Base-by-base conservation (phyloP, 2,329 filamentous ascomycete genomes). In the Neofusicoccum umdonicola region DNA sequence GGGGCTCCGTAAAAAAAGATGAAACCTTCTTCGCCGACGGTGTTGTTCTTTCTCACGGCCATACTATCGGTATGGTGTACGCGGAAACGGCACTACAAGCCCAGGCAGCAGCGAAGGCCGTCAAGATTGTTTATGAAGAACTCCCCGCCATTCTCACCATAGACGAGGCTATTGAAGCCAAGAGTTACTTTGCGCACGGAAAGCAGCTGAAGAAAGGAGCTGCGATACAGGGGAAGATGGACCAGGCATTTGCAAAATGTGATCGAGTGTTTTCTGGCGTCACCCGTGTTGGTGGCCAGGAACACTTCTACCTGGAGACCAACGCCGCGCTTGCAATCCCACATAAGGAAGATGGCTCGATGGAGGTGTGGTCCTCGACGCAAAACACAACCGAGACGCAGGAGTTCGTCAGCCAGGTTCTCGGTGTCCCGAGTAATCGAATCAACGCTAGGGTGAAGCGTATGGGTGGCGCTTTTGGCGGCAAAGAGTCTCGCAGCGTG, bases 241-340 rank as follows among this genome's bases (percentile, higher is more conserved):
- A 93, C 45, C 85, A 88, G 62, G 91, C 89, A 0, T 96, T 97
- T 73, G 82, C 86, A 63, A 83, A 88, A 7, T 91, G 87, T 2
- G 93, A 97, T 70, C 85, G 92, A 71, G 83, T 96, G 2, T 93
- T 97, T 69, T 88, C 87, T n/a, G 95, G 94, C 17, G 86, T 89
- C 0, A 86, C 89, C 1, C 84, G 93, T 62, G 96, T 98, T 84
- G 94, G 94, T 58, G 95, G 94, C 0, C 95, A 99, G 73, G 94
- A 98, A 75, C 94, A 98, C 73, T 98, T 98, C 74, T 98, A 98
- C 71, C 84, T 98, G 1, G 94, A 98, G 77, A 97, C 94, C 0
- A 90, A 97, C 68, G 93, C 92, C 1, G 90, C 89, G 50, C 78
- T 97, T 2, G 92, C 87, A 0, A 88, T 97, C 58, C 94, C 94